Conservation (phyloP, 176 grass and related monocot genomes). For the Chrysopogon serrulatus region DNA sequence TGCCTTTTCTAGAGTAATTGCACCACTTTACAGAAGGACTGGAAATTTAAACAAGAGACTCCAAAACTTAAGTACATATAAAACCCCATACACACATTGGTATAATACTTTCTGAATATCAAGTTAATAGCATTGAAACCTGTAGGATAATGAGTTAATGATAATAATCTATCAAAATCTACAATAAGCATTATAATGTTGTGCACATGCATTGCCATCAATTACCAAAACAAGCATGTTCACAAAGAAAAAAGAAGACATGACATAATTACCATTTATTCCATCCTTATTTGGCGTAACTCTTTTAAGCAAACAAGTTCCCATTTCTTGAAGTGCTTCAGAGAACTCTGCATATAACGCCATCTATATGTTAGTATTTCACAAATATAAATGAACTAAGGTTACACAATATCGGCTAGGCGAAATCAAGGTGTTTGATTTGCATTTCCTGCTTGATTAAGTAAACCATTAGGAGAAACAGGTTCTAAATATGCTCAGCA, state of each 20-base stretch:
- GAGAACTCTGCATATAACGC: slow-evolving; percentile 68
- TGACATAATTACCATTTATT: slow-evolving; percentile 58
- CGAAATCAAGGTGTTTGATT: not conserved
- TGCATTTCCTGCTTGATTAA: not conserved
- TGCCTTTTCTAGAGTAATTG: not conserved
- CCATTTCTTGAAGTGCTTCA: slow-evolving; percentile 89
- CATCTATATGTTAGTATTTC: not conserved
- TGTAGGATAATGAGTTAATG: not conserved
- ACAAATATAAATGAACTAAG: slow-evolving; percentile 5
- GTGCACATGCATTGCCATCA: not conserved
- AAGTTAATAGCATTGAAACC: not conserved
- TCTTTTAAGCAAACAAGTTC: slow-evolving; percentile 89
- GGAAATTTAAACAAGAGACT: not conserved
- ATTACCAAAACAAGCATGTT: not conserved
- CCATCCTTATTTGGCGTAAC: slow-evolving; percentile 78
- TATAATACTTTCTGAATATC: not conserved
- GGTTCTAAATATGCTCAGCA: not conserved
- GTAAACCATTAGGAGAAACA: not conserved
- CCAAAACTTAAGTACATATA: not conserved
- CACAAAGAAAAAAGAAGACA: not conserved
- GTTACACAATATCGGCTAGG: not conserved
- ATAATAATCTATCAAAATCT: not conserved
- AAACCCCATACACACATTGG: not conserved
- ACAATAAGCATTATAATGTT: not conserved
- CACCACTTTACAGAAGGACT: not conserved